Evolutionary conservation across 2,329 filamentous ascomycete genomes (phyloP).

Genomic region (Aspergillus ibericus): DNA sequence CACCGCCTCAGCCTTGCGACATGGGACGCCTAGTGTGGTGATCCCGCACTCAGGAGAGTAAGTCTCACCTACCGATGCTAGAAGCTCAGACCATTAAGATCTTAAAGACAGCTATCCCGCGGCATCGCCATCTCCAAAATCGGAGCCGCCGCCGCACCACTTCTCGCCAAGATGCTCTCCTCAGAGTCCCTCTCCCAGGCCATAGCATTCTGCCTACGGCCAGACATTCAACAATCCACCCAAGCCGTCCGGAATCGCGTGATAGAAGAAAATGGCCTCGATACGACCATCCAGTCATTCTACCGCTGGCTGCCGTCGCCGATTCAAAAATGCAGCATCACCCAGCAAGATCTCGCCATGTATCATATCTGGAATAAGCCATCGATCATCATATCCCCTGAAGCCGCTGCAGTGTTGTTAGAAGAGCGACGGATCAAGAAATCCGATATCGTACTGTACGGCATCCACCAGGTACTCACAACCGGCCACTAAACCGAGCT

Average conservation of each 20-base stretch:
- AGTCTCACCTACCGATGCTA: background rate
- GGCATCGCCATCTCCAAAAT: background rate
- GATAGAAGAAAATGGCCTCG: background rate
- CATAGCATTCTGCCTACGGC: background rate
- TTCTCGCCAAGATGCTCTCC: background rate
- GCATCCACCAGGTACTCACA: too few species aligned
- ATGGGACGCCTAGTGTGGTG: background rate
- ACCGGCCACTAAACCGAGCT: too few species aligned
- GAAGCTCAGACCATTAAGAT: background rate
- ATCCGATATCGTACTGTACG: background rate
- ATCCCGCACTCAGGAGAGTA: background rate
- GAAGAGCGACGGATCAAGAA: background rate
- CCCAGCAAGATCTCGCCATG: background rate
- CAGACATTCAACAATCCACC: background rate
- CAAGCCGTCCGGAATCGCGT: background rate
- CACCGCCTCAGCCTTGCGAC: background rate
- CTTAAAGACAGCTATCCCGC: background rate
- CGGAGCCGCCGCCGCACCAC: background rate
- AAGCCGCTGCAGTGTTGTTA: background rate
- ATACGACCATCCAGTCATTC: background rate
- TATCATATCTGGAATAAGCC: conserved; percentile 1
- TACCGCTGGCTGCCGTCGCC: background rate
- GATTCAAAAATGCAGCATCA: background rate
- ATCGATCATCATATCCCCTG: background rate
- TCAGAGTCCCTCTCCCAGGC: background rate